Evolutionary conservation across 2,329 filamentous ascomycete genomes (phyloP).

Genomic region (Fusarium nanum): DNA sequence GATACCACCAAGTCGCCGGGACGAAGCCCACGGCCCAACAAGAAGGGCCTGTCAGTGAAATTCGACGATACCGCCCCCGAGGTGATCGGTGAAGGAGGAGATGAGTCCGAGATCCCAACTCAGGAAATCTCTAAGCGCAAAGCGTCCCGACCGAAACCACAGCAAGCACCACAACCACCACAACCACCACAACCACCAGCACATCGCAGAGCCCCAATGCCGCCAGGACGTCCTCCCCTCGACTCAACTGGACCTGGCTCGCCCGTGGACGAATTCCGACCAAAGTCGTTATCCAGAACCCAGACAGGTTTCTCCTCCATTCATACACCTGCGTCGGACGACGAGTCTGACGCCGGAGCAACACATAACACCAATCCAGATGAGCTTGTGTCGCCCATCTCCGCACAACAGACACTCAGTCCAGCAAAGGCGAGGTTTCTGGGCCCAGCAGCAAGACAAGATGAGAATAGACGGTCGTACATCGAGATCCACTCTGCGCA

Average conservation of each 20-base stretch:
- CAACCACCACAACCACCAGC: constrained; percentile 49
- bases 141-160: constrained; percentile 50
- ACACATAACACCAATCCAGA: constrained; percentile 28
- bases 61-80: constrained; percentile 80
- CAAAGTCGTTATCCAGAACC: constrained; percentile 58
- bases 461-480: constrained; percentile 67
- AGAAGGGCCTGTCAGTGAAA: constrained; percentile 77
- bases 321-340: constrained; percentile 37
- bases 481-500: constrained; percentile 69
- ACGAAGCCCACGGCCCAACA: constrained; percentile 60
- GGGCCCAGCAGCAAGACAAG: constrained; percentile 55
- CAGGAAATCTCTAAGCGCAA: constrained; percentile 75
- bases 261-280: constrained; percentile 60
- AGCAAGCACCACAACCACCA: constrained; percentile 10
- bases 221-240: constrained; percentile 26
- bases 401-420: constrained; percentile 44
- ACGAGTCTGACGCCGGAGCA: constrained; percentile 29
- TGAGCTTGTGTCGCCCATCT: constrained; percentile 34
- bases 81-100: constrained; percentile 90
- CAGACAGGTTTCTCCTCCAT: constrained; percentile 48
- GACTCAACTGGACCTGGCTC: constrained; percentile 10
- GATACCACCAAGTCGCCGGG: constrained; percentile 59
- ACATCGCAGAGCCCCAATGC: constrained; percentile 35
- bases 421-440: constrained; percentile 58
- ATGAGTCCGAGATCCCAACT: constrained; percentile 80